These are phyloP conservation scores for Penicillium canariense DNA, from an alignment of 495 filamentous ascomycete genomes.

Conservation along the genomic window DNA sequence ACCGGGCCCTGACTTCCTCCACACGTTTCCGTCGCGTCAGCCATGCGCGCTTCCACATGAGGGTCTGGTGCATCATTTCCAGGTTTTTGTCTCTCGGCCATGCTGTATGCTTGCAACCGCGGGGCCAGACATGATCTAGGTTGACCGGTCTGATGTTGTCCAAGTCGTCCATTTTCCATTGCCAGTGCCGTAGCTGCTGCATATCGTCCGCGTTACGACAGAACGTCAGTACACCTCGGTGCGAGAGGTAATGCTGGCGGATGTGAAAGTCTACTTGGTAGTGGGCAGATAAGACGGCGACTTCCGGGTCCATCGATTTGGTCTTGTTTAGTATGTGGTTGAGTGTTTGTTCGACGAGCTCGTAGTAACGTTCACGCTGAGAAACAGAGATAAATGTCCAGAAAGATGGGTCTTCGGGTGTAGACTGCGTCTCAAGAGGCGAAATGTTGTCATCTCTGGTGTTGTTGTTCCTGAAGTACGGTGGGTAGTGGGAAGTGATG, in stretches of 20 bases:
- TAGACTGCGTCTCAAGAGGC: constrained; percentile 4
- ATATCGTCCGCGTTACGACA: constrained; percentile 32
- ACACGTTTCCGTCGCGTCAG: constrained; percentile 14
- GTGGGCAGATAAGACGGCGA: constrained; percentile 24
- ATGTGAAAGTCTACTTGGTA: constrained; percentile 39
- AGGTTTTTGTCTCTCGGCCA: constrained; percentile 24
- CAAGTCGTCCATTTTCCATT: constrained; percentile 18
- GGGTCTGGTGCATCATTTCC: constrained; percentile 22
- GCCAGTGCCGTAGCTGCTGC: constrained; percentile 27
- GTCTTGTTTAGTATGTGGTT: constrained; percentile 2
- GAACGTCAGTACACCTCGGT: constrained; percentile 22
- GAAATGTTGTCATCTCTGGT: constrained; percentile 18
- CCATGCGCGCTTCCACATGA: constrained; percentile 25
- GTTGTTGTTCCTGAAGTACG: constrained; percentile 21
- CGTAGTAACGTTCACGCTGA: constrained; percentile 25
- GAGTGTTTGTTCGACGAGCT: constrained; percentile 10
- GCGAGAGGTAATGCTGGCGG: constrained; percentile 31
- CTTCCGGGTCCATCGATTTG: constrained; percentile 4
- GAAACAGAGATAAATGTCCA: constrained; percentile 19
- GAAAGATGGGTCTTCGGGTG: constrained; percentile 7
- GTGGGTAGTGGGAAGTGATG: constrained; percentile 22
- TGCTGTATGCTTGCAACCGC: constrained; percentile 2
- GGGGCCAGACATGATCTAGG: neutral
- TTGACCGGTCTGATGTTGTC: neutral
- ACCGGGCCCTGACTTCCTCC: constrained; percentile 16